Evolutionary conservation across 2,329 filamentous ascomycete species (phyloP), one percentile per base, ranked within the genome.

Genomic region (Xylariaceae sp.): DNA sequence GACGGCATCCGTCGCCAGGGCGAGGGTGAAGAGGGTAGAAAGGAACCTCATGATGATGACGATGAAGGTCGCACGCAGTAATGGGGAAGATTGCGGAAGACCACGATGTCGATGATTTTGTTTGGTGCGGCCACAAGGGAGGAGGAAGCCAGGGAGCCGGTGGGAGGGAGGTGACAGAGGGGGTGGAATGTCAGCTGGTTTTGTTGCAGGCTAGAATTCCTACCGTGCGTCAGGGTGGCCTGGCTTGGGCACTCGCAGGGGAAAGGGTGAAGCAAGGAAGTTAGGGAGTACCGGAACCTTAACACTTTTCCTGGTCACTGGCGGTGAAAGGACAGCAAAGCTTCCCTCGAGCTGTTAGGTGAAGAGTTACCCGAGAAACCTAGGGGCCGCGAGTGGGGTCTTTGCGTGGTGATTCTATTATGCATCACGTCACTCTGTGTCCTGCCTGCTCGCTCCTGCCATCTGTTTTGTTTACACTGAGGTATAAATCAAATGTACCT

Each of bases 31-130:
- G 62, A 86, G 58, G 56, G 79, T 73, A 42, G 73, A 68, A 55
- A 86, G 63, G 62, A 92, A 75, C 70, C 77, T 92, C 89, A 95
- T 94, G 43, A 43, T 77, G 36, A 11, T 22, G 19, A 27, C 1
- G 19, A 11, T 26, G 12, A 11, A 26, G 24, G 24, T 26, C 6
- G 15, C n/a, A 12, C 24, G 24, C 24, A 26, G 12, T 6, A 6
- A 7, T 8, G n/a, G n/a, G n/a, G n/a, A n/a, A n/a, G n/a, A n/a
- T n/a, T n/a, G n/a, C n/a, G n/a, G n/a, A 7, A 6, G n/a, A 14
- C 24, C 6, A 14, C 12, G n/a, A 26, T 5, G 24, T 7, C 15
- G 24, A 16, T 25, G 29, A 3, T 12, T 8, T 19, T 6, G 15
- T n/a, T 32, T 14, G 31, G 14, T 23, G 21, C 29, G 30, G 31